phyloP scores from a whole-genome alignment of 441 rosid species.

The Pelargonium citronellum region DNA sequence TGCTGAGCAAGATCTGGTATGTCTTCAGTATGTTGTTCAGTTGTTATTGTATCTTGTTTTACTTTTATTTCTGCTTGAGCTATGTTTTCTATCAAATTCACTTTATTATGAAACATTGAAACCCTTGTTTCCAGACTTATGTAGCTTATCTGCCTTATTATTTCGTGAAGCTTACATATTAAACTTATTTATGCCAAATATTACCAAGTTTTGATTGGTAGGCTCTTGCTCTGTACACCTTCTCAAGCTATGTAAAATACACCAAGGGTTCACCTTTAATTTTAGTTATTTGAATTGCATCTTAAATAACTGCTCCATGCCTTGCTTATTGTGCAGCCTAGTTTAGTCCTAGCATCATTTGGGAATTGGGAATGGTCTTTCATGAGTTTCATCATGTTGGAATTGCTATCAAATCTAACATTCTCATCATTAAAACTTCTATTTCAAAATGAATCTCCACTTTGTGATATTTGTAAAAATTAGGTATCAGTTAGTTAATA shows the following conservation, averaged over 20 bases:
- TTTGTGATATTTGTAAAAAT: no score
- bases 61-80: neutral
- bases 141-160: neutral
- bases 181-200: neutral
- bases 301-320: neutral
- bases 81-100: neutral
- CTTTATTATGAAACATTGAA: neutral
- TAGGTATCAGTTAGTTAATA: no score
- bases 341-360: neutral
- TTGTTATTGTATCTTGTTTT: neutral
- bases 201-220: neutral
- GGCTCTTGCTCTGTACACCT: neutral
- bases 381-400: neutral
- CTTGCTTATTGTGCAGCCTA: neutral
- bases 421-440: neutral
- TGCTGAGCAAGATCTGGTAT: slow-evolving; percentile 28
- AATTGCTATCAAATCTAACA: neutral
- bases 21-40: neutral
- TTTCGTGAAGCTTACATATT: neutral
- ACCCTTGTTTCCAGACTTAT: neutral
- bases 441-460: no score
- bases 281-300: neutral
- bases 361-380: no score
- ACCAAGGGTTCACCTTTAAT: neutral
- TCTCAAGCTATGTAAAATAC: neutral